Evolutionary conservation across 1,284 basidiomycete species (phyloP).

Genomic region (Ceratobasidium sp.): DNA sequence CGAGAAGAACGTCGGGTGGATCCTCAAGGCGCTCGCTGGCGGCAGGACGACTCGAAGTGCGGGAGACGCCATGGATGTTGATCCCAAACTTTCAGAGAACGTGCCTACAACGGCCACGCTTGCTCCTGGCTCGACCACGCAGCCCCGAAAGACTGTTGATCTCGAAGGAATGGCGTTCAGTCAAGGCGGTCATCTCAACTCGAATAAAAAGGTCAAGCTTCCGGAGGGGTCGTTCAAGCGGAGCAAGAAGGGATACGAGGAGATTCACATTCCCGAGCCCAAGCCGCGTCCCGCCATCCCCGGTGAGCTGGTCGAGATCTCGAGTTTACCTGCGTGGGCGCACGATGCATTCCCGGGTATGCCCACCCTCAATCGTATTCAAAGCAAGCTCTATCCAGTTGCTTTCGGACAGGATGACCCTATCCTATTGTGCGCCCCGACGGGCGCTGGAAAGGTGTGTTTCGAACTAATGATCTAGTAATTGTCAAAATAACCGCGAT

Average conservation of each 20-base stretch:
- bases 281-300: constrained; percentile 79
- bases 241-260: constrained; percentile 96
- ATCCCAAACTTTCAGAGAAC: constrained; percentile 64
- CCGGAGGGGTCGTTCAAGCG: constrained; percentile 99
- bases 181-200: constrained; percentile 97
- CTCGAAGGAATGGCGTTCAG: constrained; percentile 96
- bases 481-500: constrained; percentile 67
- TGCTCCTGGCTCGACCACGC: constrained; percentile 87
- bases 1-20: constrained; percentile 97
- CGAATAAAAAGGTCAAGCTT: constrained; percentile 97
- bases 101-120: constrained; percentile 91
- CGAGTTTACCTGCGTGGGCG: constrained; percentile 88
- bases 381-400: constrained; percentile 91
- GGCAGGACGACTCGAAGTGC: constrained; percentile 70
- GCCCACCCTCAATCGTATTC: constrained; percentile 91
- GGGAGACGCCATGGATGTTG: constrained; percentile 82
- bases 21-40: constrained; percentile 87
- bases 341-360: constrained; percentile 84
- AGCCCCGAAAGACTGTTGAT: constrained; percentile 90
- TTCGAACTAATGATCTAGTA: constrained; percentile 67
- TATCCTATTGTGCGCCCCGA: constrained; percentile 96
- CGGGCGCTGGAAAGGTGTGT: constrained; percentile 95
- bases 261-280: constrained; percentile 97
- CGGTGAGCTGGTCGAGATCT: constrained; percentile 82
- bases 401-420: constrained; percentile 95